phyloP scores from a whole-genome alignment of 495 filamentous ascomycete species.

The Neurospora sp. region DNA sequence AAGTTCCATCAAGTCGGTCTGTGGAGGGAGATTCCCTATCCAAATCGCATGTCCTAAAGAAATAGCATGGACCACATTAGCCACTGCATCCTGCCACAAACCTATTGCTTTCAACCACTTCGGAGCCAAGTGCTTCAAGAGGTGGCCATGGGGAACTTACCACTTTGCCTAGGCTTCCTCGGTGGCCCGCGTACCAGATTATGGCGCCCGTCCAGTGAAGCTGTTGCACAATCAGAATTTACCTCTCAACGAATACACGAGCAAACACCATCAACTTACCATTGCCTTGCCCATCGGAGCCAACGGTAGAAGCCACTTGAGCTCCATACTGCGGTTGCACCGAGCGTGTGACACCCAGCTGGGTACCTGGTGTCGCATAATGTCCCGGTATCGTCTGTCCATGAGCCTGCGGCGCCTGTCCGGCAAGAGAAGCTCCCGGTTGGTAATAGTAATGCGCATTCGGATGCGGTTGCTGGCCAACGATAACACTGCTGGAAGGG shows the following conservation, averaged over 20 bases:
- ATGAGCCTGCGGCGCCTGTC: slow-evolving; percentile 16
- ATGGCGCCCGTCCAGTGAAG: slow-evolving; percentile 20
- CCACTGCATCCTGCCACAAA: neutral
- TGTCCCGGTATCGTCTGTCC: slow-evolving; percentile 23
- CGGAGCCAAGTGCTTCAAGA: neutral
- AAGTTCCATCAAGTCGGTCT: slow-evolving; percentile 64
- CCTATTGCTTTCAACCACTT: neutral
- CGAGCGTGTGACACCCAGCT: slow-evolving; percentile 4
- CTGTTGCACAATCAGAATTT: slow-evolving; percentile 12
- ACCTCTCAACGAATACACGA: neutral
- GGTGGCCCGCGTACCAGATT: slow-evolving; percentile 74
- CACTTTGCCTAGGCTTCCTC: slow-evolving; percentile 75
- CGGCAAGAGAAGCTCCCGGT: slow-evolving; percentile 18
- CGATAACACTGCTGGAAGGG: slow-evolving; percentile 26
- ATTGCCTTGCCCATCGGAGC: neutral
- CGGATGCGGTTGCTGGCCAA: slow-evolving; percentile 25
- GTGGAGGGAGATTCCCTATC: slow-evolving; percentile 89
- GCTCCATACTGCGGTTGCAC: slow-evolving; percentile 3
- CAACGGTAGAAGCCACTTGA: neutral
- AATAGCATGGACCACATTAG: slow-evolving; percentile 3
- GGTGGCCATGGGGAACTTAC: slow-evolving; percentile 17
- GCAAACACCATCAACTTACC: slow-evolving; percentile 4
- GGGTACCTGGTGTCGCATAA: slow-evolving; percentile 10
- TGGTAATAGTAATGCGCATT: slow-evolving; percentile 31
- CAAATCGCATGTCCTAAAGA: slow-evolving; percentile 78